Conservation (phyloP, 148 eudicot genomes). For the Amaranthus hypochondriacus region DNA sequence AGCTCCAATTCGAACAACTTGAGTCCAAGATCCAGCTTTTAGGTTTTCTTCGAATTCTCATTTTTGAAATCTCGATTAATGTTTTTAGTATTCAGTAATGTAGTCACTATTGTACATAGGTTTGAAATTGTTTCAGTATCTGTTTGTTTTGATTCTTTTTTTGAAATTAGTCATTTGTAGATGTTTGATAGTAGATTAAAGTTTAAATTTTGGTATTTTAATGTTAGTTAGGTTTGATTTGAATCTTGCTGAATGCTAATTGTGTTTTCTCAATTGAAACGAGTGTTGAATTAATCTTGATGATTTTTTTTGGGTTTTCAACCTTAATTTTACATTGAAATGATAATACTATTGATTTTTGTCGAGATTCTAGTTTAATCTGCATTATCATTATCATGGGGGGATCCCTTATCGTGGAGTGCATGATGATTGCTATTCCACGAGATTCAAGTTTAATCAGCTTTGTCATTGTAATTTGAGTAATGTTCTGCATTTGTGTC, state of each 20-base stretch:
- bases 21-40: conserved; percentile 56
- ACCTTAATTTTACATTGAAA: too few species aligned
- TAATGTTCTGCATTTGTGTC: background rate
- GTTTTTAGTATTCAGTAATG: background rate
- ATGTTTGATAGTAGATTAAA: background rate
- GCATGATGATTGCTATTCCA: background rate
- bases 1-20: conserved; percentile 45
- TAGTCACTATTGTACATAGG: background rate
- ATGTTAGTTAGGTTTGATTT: background rate
- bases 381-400: background rate
- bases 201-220: background rate
- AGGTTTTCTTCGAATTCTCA: conserved; percentile 29
- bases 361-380: background rate
- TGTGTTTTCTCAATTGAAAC: background rate
- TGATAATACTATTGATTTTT: background rate
- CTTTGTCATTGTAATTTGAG: background rate
- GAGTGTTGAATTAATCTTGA: background rate
- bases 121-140: background rate
- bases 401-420: background rate
- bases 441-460: background rate
- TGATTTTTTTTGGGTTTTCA: background rate
- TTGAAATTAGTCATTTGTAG: background rate
- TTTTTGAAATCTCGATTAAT: background rate
- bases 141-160: background rate
- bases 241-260: background rate